A percentile compares a stretch with the other conserved stretches of the same genome.
phyloP scores from a whole-genome alignment of 306 rosid species.

The Carpinus fangiana region DNA sequence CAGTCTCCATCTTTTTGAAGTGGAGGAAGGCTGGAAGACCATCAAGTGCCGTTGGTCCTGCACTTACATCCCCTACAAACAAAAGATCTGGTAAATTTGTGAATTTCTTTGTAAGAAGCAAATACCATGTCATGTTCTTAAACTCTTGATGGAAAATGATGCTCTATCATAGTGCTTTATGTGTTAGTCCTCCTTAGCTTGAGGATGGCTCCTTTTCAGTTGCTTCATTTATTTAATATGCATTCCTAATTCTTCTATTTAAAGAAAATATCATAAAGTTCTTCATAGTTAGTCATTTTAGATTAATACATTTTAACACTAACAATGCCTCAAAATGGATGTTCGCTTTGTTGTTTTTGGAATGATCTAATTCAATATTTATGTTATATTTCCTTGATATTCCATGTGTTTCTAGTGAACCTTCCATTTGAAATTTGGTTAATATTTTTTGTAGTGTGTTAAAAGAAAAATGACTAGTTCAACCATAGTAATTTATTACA shows the following conservation, averaged over 20 bases:
- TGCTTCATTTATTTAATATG: conserved; percentile 8
- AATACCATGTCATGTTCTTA: conserved; percentile 11
- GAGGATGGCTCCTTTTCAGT: conserved; percentile 5
- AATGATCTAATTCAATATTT: conserved; percentile 24
- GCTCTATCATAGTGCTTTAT: conserved; percentile 14
- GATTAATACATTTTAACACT: background rate
- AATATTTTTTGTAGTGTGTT: too few species aligned
- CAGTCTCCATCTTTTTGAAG: conserved; percentile 51
- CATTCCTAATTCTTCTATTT: background rate
- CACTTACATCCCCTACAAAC: conserved; percentile 53
- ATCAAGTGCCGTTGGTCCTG: conserved; percentile 65
- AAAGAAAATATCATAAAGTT: background rate
- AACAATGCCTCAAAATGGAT: conserved; percentile 13
- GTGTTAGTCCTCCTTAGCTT: background rate
- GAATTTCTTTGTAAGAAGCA: conserved; percentile 12
- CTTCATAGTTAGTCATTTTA: background rate
- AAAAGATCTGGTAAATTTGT: conserved; percentile 72
- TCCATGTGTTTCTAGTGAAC: background rate
- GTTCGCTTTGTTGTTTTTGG: background rate
- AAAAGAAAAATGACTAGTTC: too few species aligned
- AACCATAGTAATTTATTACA: too few species aligned
- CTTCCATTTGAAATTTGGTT: background rate
- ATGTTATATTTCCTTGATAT: conserved; percentile 19
- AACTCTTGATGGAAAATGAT: conserved; percentile 16
- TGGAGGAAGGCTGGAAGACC: conserved; percentile 74